A percentile compares a stretch with the other conserved stretches of the same genome.
Evolutionary conservation across 495 filamentous ascomycete genomes (phyloP).

Genomic region (Lasiosphaeria ovina): DNA sequence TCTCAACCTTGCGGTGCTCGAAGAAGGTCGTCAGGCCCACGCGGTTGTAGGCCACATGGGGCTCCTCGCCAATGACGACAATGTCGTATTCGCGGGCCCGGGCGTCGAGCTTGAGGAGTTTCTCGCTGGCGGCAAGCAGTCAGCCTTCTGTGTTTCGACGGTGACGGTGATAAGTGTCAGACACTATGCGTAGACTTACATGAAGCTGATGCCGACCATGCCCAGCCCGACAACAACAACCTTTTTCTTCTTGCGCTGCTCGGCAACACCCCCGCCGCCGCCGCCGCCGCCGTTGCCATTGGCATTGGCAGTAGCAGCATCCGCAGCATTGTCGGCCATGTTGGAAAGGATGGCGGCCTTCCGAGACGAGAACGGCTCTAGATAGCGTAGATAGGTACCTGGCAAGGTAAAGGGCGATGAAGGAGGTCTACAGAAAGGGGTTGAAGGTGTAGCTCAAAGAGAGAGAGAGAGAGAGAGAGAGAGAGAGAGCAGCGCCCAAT

Average conservation of each 20-base stretch:
- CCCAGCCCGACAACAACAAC: slow-evolving; percentile 89
- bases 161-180: background rate
- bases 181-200: slow-evolving; percentile 54
- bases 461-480: no score
- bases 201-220: slow-evolving; percentile 94
- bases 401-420: no score
- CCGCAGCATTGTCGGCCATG: no score
- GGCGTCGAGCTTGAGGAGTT: slow-evolving; percentile 82
- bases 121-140: slow-evolving; percentile 55
- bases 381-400: no score
- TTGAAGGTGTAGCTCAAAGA: no score
- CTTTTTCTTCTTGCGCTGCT: slow-evolving; percentile 63
- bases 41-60: slow-evolving; percentile 90
- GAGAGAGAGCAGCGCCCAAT: no score
- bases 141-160: slow-evolving; percentile 25
- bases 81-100: slow-evolving; percentile 77
- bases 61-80: slow-evolving; percentile 88
- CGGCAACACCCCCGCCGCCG: background rate
- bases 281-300: no score
- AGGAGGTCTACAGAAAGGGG: no score
- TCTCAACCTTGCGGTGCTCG: slow-evolving; percentile 83
- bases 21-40: slow-evolving; percentile 96
- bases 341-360: no score
- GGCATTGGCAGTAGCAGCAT: background rate
- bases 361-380: no score